phyloP scores from a whole-genome alignment of 495 filamentous ascomycete genomes.

The Aspergillus baeticus region DNA sequence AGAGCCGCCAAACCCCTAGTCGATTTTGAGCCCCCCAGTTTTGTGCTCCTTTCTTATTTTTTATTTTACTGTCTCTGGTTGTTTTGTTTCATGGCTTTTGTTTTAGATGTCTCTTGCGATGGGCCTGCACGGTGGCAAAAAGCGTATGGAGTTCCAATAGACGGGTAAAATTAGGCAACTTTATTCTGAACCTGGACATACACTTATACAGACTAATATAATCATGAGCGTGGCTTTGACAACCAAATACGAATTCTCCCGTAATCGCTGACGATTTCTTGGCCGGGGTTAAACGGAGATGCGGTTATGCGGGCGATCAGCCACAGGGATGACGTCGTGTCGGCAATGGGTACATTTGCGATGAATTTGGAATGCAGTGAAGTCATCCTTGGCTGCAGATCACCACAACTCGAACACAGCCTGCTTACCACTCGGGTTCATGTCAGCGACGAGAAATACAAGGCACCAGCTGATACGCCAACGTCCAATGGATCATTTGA shows the following conservation, averaged over 20 bases:
- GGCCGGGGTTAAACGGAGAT: too few relatives aligned
- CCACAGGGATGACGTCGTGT: background rate
- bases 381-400: conserved; percentile 9
- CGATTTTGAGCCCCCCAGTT: conserved; percentile 14
- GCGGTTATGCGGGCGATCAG: too few relatives aligned
- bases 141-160: conserved; percentile 23
- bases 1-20: conserved; percentile 27
- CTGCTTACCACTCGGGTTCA: background rate
- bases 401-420: background rate
- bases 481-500: background rate
- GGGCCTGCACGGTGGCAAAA: conserved; percentile 5
- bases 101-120: conserved; percentile 4
- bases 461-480: too few relatives aligned
- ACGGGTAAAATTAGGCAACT: background rate
- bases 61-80: background rate
- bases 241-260: too few relatives aligned
- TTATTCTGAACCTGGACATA: background rate
- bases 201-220: background rate
- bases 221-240: background rate
- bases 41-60: conserved; percentile 13
- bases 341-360: background rate
- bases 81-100: conserved; percentile 1
- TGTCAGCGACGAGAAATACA: background rate
- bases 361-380: background rate
- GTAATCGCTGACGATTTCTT: too few relatives aligned